phyloP scores from a whole-genome alignment of 176 grass and related monocot species.

The Musa troglodytarum region DNA sequence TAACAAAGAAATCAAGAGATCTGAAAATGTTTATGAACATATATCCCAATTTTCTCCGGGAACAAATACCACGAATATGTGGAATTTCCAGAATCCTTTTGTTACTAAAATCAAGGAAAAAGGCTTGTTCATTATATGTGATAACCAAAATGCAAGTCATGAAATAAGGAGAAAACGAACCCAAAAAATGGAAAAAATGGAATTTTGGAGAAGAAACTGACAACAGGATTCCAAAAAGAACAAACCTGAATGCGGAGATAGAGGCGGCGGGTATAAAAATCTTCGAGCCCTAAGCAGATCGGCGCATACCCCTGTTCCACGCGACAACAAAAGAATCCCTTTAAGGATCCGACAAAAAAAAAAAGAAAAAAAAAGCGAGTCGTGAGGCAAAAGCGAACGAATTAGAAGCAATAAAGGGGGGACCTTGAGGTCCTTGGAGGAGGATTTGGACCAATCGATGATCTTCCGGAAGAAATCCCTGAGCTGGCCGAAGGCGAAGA shows the following conservation, averaged over 20 bases:
- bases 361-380: background rate
- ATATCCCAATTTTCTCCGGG: background rate
- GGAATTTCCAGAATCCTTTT: background rate
- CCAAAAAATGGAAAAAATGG: background rate
- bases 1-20: no score
- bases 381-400: slow-evolving; percentile 8
- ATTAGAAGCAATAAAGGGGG: background rate
- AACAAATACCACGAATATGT: background rate
- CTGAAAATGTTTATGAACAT: background rate
- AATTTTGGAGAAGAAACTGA: background rate
- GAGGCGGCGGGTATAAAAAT: slow-evolving; percentile 76
- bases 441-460: slow-evolving; percentile 43
- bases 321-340: background rate
- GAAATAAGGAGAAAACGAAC: background rate
- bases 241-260: slow-evolving; percentile 64
- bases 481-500: slow-evolving; percentile 72
- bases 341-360: background rate
- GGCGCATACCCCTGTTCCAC: slow-evolving; percentile 62
- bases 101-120: background rate
- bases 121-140: background rate
- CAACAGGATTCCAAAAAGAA: background rate
- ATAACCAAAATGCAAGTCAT: background rate
- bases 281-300: slow-evolving; percentile 72
- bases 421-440: slow-evolving; percentile 55
- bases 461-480: slow-evolving; percentile 67